Evolutionary conservation across 2,329 filamentous ascomycete genomes (phyloP), one percentile per base, ranked within the genome.

Genomic region (Exophiala dermatitidis): DNA sequence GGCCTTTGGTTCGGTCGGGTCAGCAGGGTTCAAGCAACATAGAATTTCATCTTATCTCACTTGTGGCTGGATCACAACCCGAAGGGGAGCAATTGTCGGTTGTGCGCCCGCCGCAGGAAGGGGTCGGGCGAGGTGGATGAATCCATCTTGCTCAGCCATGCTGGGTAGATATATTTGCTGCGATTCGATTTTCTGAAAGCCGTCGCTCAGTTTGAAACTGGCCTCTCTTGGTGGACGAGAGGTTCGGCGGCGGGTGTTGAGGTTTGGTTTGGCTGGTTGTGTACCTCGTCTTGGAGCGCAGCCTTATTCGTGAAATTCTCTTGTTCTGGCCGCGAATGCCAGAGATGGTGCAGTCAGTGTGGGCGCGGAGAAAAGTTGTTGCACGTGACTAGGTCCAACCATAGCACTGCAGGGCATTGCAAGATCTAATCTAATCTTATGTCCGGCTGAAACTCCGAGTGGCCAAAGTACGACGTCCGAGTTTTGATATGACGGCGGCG

Each of bases 61-160:
- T 81, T 96, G 90, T 67, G 93, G 90, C 73, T 96, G 93, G 72
- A 98, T 87, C 69, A 88, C 86, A 69, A 98, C 90, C 71, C 85
- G 87, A 71, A 98, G 82, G 73, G 93, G 93, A 74, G 90, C 86
- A 71, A 90, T 91, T 65, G 85, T 90, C 67, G 85, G 84, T 73
- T 89, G 86, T 68, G 87, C 83, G 69, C 86, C 87, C 65, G 90
- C 78, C 56, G 82, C 77, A 60, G 85, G 84, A 63, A 97, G 79
- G 67, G 93, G 93, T 72, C 93, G 84, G 68, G 91, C 85, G 63
- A 98, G 85, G 73, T 98, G 93, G 67, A 97, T 84, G 78, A 95
- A 97, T 61, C 87, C 86, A 72, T 91, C 86, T 66, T 82, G 79
- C 71, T 84, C 75, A 72, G 88, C 85, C 90, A 95, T 95, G 74